These are phyloP conservation scores for Tubosaeta sp. DNA, from an alignment of 768 basidiomycete species.

Conservation along the genomic window DNA sequence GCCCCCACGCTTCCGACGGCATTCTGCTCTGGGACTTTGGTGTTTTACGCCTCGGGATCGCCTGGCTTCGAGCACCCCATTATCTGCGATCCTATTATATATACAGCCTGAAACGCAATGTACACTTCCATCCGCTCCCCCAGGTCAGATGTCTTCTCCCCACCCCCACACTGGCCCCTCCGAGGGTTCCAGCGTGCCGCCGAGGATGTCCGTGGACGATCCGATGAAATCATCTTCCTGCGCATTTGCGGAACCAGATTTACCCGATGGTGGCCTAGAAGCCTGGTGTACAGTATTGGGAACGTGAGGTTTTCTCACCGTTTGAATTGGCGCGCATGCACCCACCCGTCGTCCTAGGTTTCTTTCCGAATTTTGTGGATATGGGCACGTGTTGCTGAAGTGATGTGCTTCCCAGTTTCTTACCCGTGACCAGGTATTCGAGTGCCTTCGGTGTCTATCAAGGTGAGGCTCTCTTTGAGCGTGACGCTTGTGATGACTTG, in stretches of 20 bases:
- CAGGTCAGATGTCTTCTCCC: slow-evolving; percentile 2
- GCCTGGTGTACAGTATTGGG: slow-evolving; percentile 27
- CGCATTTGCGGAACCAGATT: not conserved
- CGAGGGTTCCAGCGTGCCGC: not conserved
- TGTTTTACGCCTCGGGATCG: not conserved
- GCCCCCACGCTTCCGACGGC: too few species aligned
- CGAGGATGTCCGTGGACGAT: not conserved
- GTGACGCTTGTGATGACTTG: not conserved
- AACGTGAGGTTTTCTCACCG: slow-evolving; percentile 12
- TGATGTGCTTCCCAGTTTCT: not conserved
- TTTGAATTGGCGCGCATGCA: not conserved
- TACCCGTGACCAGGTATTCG: slow-evolving; percentile 10
- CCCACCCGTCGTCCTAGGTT: slow-evolving; percentile 15
- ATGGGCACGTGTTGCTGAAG: slow-evolving; percentile 11
- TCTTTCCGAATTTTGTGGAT: slow-evolving; percentile 24
- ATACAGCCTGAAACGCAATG: not conserved
- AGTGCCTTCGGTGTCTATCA: slow-evolving; percentile 28
- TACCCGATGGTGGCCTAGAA: slow-evolving; percentile 15
- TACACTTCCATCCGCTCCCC: not conserved
- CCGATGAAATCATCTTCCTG: not conserved
- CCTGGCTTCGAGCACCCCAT: not conserved
- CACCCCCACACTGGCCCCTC: not conserved
- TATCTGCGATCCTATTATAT: not conserved
- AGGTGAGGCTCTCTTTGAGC: slow-evolving; percentile 1
- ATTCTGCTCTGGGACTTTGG: not conserved